Evolutionary conservation across 345 rosid genomes (phyloP).

Genomic region (Brassica incana): DNA sequence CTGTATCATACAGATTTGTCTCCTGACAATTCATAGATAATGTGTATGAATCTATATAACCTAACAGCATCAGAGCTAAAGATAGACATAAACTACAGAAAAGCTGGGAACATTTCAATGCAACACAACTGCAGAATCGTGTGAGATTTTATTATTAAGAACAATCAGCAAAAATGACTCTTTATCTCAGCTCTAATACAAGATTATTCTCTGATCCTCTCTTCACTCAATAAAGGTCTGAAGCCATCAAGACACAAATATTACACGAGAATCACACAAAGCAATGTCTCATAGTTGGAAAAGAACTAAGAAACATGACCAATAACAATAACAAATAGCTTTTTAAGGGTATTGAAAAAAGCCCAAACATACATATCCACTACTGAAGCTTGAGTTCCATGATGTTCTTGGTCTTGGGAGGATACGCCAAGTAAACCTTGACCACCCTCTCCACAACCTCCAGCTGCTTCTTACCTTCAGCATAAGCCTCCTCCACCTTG

Average conservation of each 20-base stretch:
- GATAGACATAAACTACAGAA: not conserved
- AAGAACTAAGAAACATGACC: slow-evolving; percentile 6
- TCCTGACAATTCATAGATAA: slow-evolving; percentile 5
- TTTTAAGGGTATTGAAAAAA: not conserved
- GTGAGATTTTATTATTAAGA: slow-evolving; percentile 12
- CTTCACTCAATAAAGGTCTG: slow-evolving; percentile 22
- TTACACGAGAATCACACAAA: slow-evolving; percentile 15
- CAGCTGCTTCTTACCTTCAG: slow-evolving; percentile 64
- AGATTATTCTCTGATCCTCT: slow-evolving; percentile 5
- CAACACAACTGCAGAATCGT: not conserved
- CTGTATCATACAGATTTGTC: slow-evolving; percentile 4
- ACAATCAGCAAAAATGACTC: no score
- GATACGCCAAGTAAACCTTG: slow-evolving; percentile 64
- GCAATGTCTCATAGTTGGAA: not conserved
- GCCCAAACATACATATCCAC: slow-evolving; percentile 9
- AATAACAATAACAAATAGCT: slow-evolving; percentile 2
- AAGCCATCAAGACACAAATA: slow-evolving; percentile 8
- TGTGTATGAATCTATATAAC: not conserved
- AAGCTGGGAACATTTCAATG: not conserved
- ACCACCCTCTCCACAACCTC: slow-evolving; percentile 69
- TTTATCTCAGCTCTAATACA: slow-evolving; percentile 14
- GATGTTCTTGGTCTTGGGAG: slow-evolving; percentile 73
- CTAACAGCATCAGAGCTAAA: not conserved
- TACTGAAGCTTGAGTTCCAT: slow-evolving; percentile 60
- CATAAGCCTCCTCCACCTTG: slow-evolving; percentile 52